Evolutionary conservation across 768 basidiomycete species (phyloP).

Genomic region (Hortiboletus flavorubellus): DNA sequence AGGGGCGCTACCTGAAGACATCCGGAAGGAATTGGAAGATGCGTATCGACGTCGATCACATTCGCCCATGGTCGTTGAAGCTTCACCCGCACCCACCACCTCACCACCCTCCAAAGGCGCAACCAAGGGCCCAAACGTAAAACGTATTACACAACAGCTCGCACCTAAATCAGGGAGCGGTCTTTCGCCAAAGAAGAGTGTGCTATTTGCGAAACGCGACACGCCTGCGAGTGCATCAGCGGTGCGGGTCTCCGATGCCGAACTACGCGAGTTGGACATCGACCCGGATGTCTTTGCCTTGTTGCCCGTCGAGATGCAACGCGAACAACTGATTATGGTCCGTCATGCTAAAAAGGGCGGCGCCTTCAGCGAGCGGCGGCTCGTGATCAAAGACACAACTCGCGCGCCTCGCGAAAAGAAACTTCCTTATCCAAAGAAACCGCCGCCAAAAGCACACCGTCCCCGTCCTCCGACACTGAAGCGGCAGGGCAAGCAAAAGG

Average conservation of each 20-base stretch:
- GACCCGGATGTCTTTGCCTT: slow-evolving; percentile 67
- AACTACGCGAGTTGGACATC: slow-evolving; percentile 63
- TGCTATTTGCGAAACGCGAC: slow-evolving; percentile 37
- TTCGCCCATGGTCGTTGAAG: slow-evolving; percentile 39
- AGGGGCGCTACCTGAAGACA: slow-evolving; percentile 64
- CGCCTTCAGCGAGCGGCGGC: slow-evolving; percentile 40
- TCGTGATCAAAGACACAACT: slow-evolving; percentile 44
- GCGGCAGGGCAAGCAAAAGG: slow-evolving; percentile 48
- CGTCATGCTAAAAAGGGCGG: slow-evolving; percentile 45
- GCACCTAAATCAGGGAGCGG: slow-evolving; percentile 50
- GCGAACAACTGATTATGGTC: slow-evolving; percentile 66
- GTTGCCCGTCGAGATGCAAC: slow-evolving; percentile 65
- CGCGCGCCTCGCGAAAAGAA: slow-evolving; percentile 30
- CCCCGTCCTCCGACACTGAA: slow-evolving; percentile 50
- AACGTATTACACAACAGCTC: slow-evolving; percentile 61
- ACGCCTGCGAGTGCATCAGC: slow-evolving; percentile 26
- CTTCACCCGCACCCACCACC: background rate
- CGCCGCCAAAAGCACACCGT: slow-evolving; percentile 55
- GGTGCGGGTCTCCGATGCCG: slow-evolving; percentile 48
- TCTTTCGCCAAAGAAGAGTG: slow-evolving; percentile 37
- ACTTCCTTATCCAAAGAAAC: slow-evolving; percentile 39
- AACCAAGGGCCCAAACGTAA: slow-evolving; percentile 43
- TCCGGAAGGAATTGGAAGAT: slow-evolving; percentile 63
- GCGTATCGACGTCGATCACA: slow-evolving; percentile 63
- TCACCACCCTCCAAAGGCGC: slow-evolving; percentile 11